These are phyloP conservation scores for Prunus mume DNA, from an alignment of 306 rosid genomes.

Conservation along the genomic window DNA sequence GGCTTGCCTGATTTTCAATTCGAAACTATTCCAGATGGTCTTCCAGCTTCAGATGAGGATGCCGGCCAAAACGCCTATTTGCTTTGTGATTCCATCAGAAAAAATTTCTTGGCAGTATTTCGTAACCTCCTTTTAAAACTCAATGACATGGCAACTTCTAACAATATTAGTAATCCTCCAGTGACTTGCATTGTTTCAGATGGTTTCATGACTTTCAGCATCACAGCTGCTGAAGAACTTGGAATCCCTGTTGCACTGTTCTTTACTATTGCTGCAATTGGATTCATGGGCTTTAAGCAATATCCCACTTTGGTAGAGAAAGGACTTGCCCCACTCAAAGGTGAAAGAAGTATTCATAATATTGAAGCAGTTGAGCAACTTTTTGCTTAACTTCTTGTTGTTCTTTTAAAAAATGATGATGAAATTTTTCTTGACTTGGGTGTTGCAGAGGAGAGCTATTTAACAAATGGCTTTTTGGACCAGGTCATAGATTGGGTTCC, in stretches of 20 bases:
- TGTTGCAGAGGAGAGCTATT: conserved; percentile 5
- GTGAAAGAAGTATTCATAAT: neutral
- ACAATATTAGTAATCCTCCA: too few species aligned
- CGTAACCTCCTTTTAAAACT: neutral
- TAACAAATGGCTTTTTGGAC: conserved; percentile 1
- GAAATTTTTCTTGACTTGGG: neutral
- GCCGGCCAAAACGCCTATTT: neutral
- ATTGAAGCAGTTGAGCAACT: neutral
- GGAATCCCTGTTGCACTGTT: neutral
- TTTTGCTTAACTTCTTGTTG: neutral
- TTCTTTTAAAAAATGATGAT: neutral
- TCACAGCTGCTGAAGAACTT: conserved; percentile 8
- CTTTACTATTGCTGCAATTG: neutral
- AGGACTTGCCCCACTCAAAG: conserved; percentile 16
- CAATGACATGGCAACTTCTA: neutral
- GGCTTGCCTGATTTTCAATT: neutral
- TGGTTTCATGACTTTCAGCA: neutral
- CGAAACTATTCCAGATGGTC: too few species aligned
- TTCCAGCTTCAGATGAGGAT: too few species aligned
- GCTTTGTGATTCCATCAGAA: neutral
- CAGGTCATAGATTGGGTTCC: conserved; percentile 6
- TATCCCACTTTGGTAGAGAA: conserved; percentile 10
- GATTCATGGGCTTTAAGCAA: neutral
- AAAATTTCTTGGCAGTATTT: neutral
- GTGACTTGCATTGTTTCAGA: neutral